Conservation (phyloP, 1,139 yeast species). For the Casaregolazyma lundiana region DNA sequence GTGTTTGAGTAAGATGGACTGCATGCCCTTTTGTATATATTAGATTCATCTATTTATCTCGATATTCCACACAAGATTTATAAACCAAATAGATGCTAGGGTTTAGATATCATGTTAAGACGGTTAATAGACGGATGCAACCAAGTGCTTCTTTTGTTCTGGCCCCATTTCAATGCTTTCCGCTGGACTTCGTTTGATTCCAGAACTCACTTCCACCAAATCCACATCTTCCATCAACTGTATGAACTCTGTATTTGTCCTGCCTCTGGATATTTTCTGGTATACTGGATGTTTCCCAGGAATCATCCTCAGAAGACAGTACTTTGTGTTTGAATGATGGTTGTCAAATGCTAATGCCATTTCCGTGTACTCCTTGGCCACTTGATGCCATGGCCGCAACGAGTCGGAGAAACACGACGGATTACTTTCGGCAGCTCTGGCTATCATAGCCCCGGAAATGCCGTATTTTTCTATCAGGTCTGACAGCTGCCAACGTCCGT, state of each 20-base stretch:
- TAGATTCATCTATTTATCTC: conserved; percentile 6
- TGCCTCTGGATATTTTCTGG: conserved; percentile 53
- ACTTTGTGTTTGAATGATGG: conserved; percentile 69
- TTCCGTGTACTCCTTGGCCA: conserved; percentile 53
- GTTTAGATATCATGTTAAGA: not conserved
- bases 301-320: conserved; percentile 67
- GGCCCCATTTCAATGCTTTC: conserved; percentile 2
- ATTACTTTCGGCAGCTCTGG: conserved; percentile 82
- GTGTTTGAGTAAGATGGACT: conserved; percentile 19
- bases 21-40: conserved; percentile 8
- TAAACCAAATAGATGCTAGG: not conserved
- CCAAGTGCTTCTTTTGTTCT: not conserved
- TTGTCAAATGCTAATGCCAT: conserved; percentile 56
- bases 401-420: conserved; percentile 60
- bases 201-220: not conserved
- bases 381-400: conserved; percentile 53
- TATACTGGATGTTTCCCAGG: conserved; percentile 72
- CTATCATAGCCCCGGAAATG: conserved; percentile 84
- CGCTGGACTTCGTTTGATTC: not conserved
- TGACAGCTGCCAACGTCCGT: conserved; percentile 50
- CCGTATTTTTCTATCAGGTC: conserved; percentile 50
- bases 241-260: conserved; percentile 30
- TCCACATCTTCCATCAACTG: not conserved
- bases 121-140: conserved; percentile 1
- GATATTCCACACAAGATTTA: not conserved